phyloP scores from a whole-genome alignment of 2,329 filamentous ascomycete species.

The Tothia fuscella region DNA sequence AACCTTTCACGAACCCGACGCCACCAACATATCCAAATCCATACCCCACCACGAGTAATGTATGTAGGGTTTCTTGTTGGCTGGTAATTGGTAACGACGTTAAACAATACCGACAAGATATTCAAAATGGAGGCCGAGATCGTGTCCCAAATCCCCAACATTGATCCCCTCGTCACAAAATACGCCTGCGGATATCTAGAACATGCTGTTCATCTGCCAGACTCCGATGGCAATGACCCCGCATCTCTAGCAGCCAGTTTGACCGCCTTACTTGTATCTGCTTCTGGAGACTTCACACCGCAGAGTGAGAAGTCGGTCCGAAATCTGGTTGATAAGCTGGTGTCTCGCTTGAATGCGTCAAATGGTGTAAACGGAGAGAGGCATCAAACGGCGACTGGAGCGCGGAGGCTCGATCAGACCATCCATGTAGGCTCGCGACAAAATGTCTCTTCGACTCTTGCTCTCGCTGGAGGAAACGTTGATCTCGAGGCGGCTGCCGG shows the following conservation, averaged over 20 bases:
- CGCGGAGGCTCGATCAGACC: slow-evolving; percentile 81
- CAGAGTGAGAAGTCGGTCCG: slow-evolving; percentile 67
- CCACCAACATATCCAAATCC: not conserved
- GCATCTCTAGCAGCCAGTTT: slow-evolving; percentile 72
- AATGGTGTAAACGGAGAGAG: slow-evolving; percentile 57
- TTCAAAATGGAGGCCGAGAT: slow-evolving; percentile 74
- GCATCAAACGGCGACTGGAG: slow-evolving; percentile 47
- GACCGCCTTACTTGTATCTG: slow-evolving; percentile 81
- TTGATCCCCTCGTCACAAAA: slow-evolving; percentile 80
- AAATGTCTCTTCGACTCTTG: slow-evolving; percentile 92
- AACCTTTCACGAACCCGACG: not conserved
- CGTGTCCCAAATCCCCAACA: slow-evolving; percentile 68
- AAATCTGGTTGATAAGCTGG: slow-evolving; percentile 80
- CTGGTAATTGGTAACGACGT: not conserved
- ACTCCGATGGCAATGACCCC: slow-evolving; percentile 53
- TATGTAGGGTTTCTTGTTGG: not conserved
- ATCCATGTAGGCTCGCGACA: slow-evolving; percentile 88
- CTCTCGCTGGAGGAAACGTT: slow-evolving; percentile 69
- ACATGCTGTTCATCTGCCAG: slow-evolving; percentile 54
- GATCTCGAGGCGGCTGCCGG: slow-evolving; percentile 89
- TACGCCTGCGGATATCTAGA: slow-evolving; percentile 91
- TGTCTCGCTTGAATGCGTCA: slow-evolving; percentile 63
- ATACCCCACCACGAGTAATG: too few relatives aligned
- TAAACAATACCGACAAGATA: not conserved
- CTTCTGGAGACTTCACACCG: slow-evolving; percentile 68